These are phyloP conservation scores for Gossypium davidsonii DNA, from an alignment of 441 rosid species.

Conservation along the genomic window DNA sequence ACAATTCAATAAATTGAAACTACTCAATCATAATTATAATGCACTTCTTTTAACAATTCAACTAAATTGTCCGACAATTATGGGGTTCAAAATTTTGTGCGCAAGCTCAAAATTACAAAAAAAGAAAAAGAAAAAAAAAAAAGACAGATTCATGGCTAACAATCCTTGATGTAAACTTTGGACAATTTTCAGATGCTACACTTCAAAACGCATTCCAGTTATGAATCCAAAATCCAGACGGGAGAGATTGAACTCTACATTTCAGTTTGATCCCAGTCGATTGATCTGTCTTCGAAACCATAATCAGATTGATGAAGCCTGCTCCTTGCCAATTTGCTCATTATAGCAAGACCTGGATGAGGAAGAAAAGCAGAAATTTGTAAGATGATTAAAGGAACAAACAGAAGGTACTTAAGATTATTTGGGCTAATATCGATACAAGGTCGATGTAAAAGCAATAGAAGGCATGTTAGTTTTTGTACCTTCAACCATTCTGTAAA, in stretches of 20 bases:
- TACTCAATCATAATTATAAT: not conserved
- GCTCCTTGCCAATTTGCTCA: conserved; percentile 63
- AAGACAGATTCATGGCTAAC: not conserved
- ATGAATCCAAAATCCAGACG: not conserved
- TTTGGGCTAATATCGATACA: not conserved
- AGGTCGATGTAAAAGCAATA: not conserved
- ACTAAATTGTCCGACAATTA: not conserved
- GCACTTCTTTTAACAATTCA: not conserved
- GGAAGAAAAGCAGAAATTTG: not conserved
- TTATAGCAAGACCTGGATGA: conserved; percentile 66
- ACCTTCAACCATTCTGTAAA: conserved; percentile 92
- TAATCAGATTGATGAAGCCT: conserved; percentile 47
- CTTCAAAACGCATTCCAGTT: not conserved
- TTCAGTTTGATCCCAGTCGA: conserved; percentile 74
- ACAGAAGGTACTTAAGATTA: not conserved
- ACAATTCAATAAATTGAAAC: too few relatives aligned
- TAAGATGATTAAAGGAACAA: not conserved
- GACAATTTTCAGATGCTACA: not conserved
- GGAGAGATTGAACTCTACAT: conserved; percentile 25
- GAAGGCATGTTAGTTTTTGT: not conserved
- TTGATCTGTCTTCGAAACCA: conserved; percentile 46
- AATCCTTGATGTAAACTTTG: not conserved
- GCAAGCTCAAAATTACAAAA: not conserved
- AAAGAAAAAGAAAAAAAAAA: not conserved
- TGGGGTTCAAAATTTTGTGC: not conserved